phyloP scores from a whole-genome alignment of 1,284 basidiomycete species.

The Irpex sp. region DNA sequence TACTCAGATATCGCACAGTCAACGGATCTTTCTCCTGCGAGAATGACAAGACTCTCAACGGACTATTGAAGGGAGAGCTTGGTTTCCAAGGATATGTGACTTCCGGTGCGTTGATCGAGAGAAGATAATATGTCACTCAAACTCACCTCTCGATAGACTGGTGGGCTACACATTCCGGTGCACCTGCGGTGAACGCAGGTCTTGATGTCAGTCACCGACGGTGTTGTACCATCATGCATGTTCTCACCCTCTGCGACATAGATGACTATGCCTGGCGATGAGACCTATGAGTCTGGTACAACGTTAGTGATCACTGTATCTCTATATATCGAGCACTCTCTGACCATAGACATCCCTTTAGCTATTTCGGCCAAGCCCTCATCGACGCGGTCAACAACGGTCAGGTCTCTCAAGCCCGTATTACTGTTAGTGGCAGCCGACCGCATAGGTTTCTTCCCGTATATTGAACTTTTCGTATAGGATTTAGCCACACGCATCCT shows the following conservation, averaged over 20 bases:
- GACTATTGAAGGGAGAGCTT: constrained; percentile 66
- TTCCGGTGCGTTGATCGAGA: not conserved
- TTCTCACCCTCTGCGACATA: constrained; percentile 14
- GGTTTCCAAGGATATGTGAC: constrained; percentile 65
- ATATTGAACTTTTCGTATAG: constrained; percentile 21
- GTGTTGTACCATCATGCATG: constrained; percentile 39
- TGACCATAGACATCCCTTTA: not conserved
- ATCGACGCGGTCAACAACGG: constrained; percentile 12
- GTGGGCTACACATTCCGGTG: constrained; percentile 31
- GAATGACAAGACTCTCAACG: constrained; percentile 63
- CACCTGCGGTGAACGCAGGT: constrained; percentile 47
- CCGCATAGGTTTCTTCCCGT: not conserved
- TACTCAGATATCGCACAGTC: constrained; percentile 31
- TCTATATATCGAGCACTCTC: not conserved
- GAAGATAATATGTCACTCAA: not conserved
- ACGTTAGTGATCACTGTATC: not conserved
- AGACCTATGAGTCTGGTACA: constrained; percentile 23
- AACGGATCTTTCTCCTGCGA: constrained; percentile 67
- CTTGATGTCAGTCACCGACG: constrained; percentile 44
- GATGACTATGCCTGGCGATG: constrained; percentile 64
- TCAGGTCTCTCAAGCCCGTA: constrained; percentile 10
- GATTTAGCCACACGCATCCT: constrained; percentile 61
- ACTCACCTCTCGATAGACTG: constrained; percentile 51
- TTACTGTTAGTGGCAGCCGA: constrained; percentile 37
- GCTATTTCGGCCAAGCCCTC: constrained; percentile 16